phyloP scores from a whole-genome alignment of 352 stramenopile genomes.

The Achlya hypogyna region DNA sequence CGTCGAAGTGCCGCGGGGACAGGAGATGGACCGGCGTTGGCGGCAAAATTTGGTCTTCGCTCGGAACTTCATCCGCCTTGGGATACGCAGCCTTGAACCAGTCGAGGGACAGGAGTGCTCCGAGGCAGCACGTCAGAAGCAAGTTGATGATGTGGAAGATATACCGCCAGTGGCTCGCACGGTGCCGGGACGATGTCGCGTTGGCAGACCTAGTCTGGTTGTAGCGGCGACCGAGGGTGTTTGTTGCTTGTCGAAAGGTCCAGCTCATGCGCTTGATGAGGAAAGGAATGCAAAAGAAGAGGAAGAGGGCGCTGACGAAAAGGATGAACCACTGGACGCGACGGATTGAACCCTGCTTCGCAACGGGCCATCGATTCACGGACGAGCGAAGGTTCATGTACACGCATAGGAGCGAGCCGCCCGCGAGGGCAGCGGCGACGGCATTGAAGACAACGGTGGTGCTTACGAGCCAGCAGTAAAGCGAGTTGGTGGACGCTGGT shows the following conservation, averaged over 20 bases:
- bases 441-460: neutral
- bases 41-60: neutral
- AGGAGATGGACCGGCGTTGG: neutral
- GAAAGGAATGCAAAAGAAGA: slow-evolving; percentile 3
- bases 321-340: neutral
- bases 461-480: neutral
- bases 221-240: neutral
- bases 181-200: neutral
- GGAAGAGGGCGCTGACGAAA: neutral
- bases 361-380: neutral
- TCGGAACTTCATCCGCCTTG: neutral
- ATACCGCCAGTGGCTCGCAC: neutral
- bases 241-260: neutral
- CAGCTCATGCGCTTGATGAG: neutral
- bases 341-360: neutral
- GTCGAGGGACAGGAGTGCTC: neutral
- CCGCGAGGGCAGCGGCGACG: neutral
- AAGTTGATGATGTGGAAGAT: slow-evolving; percentile 5
- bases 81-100: slow-evolving; percentile 1
- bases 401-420: neutral
- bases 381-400: neutral
- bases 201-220: neutral
- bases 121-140: neutral
- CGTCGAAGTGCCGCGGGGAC: neutral
- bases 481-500: neutral